Evolutionary conservation across 345 rosid genomes (phyloP).

Genomic region (Populus pruinosa): DNA sequence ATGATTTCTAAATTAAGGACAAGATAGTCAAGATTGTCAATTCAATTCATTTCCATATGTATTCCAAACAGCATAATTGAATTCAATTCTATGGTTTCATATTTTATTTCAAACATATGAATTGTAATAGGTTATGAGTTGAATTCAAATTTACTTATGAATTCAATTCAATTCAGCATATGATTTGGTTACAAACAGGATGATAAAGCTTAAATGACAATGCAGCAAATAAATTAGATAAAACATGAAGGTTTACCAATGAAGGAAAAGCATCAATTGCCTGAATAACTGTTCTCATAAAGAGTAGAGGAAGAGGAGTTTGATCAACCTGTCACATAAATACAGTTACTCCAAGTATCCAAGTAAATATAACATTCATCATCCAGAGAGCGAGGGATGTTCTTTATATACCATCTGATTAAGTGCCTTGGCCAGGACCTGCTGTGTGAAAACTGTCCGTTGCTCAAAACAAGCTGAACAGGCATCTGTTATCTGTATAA

Average conservation of each 20-base stretch:
- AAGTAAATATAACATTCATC: slow-evolving; percentile 3
- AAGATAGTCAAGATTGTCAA: too few relatives aligned
- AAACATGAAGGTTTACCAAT: slow-evolving; percentile 47
- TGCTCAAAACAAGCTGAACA: slow-evolving; percentile 97
- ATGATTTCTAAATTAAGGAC: too few relatives aligned
- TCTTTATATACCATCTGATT: slow-evolving; percentile 73
- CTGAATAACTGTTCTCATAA: slow-evolving; percentile 98
- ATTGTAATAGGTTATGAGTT: too few relatives aligned
- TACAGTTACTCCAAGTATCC: slow-evolving; percentile 15
- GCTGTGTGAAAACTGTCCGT: slow-evolving; percentile 92
- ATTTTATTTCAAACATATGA: too few relatives aligned
- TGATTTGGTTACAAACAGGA: too few relatives aligned
- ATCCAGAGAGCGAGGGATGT: background rate
- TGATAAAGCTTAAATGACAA: too few relatives aligned
- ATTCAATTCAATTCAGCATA: too few relatives aligned
- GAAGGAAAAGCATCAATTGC: slow-evolving; percentile 93
- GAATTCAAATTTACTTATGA: too few relatives aligned
- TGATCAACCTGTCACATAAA: slow-evolving; percentile 75
- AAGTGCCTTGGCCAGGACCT: slow-evolving; percentile 93
- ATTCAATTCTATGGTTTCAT: too few relatives aligned
- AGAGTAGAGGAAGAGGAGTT: slow-evolving; percentile 82
- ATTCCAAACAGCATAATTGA: too few relatives aligned
- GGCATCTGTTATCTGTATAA: slow-evolving; percentile 80
- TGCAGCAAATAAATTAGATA: too few relatives aligned
- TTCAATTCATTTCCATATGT: too few relatives aligned